These are phyloP conservation scores for Botrytis medusae DNA, from an alignment of 2,329 filamentous ascomycete genomes.

Conservation along the genomic window DNA sequence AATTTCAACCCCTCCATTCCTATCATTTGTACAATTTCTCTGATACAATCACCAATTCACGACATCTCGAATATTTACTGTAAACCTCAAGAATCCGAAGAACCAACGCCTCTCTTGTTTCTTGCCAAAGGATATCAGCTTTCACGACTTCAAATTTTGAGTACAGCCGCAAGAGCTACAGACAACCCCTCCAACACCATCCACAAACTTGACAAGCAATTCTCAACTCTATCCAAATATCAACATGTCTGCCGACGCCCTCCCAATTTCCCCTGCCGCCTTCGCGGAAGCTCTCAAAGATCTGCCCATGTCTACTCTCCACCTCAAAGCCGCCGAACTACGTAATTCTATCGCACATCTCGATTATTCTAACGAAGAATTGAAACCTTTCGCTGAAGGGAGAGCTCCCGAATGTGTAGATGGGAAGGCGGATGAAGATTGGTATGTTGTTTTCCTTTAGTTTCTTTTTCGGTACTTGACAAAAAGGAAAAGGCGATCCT, in stretches of 20 bases:
- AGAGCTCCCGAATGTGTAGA: conserved; percentile 27
- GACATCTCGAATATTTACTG: neutral
- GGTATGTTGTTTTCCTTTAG: conserved; percentile 37
- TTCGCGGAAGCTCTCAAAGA: conserved; percentile 68
- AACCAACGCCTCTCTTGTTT: neutral
- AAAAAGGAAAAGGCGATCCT: conserved; percentile 72
- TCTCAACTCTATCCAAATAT: neutral
- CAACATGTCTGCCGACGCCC: conserved; percentile 60
- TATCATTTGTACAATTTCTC: neutral
- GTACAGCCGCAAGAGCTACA: neutral
- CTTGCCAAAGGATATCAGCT: neutral
- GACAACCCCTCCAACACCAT: neutral
- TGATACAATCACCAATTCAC: neutral
- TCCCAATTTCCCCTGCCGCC: conserved; percentile 59
- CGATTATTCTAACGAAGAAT: conserved; percentile 70
- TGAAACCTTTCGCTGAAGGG: conserved; percentile 63
- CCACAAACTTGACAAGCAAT: neutral
- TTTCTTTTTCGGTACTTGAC: conserved; percentile 37
- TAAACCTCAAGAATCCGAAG: neutral
- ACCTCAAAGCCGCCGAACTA: conserved; percentile 74
- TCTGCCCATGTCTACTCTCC: conserved; percentile 62
- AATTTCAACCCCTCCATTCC: conserved; percentile 17
- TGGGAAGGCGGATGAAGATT: conserved; percentile 62
- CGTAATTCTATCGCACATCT: conserved; percentile 74
- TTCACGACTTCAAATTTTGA: neutral